phyloP scores from a whole-genome alignment of 1,284 basidiomycete species.

The Ustilago sp. region DNA sequence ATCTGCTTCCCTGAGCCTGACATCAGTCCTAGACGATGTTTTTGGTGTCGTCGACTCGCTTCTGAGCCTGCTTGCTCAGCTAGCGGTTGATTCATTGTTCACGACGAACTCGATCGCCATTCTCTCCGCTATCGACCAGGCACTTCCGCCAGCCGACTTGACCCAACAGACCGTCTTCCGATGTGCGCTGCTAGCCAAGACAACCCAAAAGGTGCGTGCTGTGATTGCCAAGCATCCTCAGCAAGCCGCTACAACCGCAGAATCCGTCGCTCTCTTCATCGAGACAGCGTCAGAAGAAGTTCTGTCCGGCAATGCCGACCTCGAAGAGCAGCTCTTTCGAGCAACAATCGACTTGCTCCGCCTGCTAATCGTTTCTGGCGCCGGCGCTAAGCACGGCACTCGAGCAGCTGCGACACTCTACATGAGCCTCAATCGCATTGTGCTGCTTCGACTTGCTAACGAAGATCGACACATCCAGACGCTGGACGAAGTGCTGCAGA shows the following conservation, averaged over 20 bases:
- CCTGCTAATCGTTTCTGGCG: constrained; percentile 11
- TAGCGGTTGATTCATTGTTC: constrained; percentile 43
- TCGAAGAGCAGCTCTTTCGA: constrained; percentile 35
- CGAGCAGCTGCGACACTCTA: constrained; percentile 32
- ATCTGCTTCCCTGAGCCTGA: not conserved
- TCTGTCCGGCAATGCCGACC: constrained; percentile 19
- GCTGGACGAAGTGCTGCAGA: constrained; percentile 35
- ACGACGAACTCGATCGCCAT: constrained; percentile 45
- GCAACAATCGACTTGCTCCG: constrained; percentile 28
- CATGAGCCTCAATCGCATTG: constrained; percentile 54
- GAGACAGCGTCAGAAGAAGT: constrained; percentile 52
- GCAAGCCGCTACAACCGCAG: constrained; percentile 12
- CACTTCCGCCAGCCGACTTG: constrained; percentile 48
- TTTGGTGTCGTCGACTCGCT: constrained; percentile 18
- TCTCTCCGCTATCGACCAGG: constrained; percentile 39
- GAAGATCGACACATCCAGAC: constrained; percentile 13
- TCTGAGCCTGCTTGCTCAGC: constrained; percentile 43
- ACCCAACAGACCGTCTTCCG: constrained; percentile 43
- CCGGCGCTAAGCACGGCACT: not conserved
- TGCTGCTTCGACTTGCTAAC: constrained; percentile 40
- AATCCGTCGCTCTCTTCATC: constrained; percentile 36
- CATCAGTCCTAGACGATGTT: constrained; percentile 1
- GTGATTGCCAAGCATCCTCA: constrained; percentile 15
- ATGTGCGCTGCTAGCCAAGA: constrained; percentile 25
- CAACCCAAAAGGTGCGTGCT: constrained; percentile 11